Evolutionary conservation across 805 yeast species (phyloP).

Genomic region (Hanseniaspora hatyaiensis): DNA sequence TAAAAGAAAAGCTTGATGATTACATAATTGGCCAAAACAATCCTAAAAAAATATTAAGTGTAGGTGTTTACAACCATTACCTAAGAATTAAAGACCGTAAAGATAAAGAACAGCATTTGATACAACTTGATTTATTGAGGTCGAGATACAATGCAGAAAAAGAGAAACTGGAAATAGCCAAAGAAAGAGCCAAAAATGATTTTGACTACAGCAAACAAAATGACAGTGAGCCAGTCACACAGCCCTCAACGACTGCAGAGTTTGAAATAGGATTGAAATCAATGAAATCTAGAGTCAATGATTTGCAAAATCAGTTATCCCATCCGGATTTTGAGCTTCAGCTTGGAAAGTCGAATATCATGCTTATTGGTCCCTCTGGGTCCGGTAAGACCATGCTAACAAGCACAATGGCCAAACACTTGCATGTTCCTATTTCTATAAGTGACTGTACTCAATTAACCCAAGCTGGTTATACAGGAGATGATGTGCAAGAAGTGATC

Average conservation of each 20-base stretch:
- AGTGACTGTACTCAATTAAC: conserved; percentile 53
- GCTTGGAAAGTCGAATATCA: conserved; percentile 44
- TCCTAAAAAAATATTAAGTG: conserved; percentile 48
- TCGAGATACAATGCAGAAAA: conserved; percentile 17
- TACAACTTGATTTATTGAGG: conserved; percentile 23
- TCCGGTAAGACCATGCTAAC: conserved; percentile 52
- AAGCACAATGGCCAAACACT: conserved; percentile 39
- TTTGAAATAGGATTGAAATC: conserved; percentile 26
- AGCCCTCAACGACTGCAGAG: conserved; percentile 25
- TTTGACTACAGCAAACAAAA: conserved; percentile 21
- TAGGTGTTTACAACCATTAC: conserved; percentile 50
- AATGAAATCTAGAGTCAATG: conserved; percentile 17
- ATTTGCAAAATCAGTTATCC: conserved; percentile 8
- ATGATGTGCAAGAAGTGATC: conserved; percentile 48
- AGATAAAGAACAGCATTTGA: conserved; percentile 25
- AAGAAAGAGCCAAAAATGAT: conserved; percentile 25
- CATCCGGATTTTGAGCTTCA: conserved; percentile 33
- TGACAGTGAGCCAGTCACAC: conserved; percentile 19
- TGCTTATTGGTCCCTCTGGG: conserved; percentile 51
- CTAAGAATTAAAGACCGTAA: conserved; percentile 37
- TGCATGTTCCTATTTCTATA: conserved; percentile 47
- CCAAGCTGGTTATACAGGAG: conserved; percentile 57
- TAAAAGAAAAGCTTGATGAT: conserved; percentile 38
- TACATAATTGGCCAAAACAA: conserved; percentile 47
- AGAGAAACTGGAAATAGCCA: conserved; percentile 9